phyloP scores from a whole-genome alignment of 192 early-diverging fungal genomes.

The Podila epicladia region DNA sequence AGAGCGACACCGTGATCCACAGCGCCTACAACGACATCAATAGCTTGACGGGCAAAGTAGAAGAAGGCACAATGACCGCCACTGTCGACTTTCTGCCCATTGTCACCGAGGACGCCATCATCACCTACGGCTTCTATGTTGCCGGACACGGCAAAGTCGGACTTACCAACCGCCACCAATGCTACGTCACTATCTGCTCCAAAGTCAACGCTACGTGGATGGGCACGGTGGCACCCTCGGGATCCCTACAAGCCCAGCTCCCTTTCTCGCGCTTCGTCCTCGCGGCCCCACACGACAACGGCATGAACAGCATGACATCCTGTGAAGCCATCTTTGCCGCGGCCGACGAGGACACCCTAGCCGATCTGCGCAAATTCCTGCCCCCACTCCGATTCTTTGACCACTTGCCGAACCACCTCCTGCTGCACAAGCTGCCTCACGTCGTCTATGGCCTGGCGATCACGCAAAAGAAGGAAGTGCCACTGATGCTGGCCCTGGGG shows the following conservation, averaged over 20 bases:
- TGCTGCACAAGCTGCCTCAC: conserved; percentile 13
- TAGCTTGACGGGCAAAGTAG: conserved; percentile 9
- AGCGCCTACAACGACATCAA: conserved; percentile 27
- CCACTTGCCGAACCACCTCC: conserved; percentile 10
- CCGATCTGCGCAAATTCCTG: conserved; percentile 6
- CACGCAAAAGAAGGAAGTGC: conserved; percentile 36
- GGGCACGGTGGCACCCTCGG: conserved; percentile 18
- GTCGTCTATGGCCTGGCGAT: conserved; percentile 28
- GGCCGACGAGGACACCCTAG: conserved; percentile 8
- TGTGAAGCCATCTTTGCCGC: conserved; percentile 19
- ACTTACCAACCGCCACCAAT: conserved; percentile 22
- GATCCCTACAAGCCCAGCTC: conserved; percentile 9
- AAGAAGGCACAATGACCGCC: conserved; percentile 18
- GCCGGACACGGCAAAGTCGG: conserved; percentile 14
- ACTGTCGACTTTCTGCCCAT: conserved; percentile 29
- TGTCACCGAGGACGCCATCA: conserved; percentile 19
- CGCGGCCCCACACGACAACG: conserved; percentile 31
- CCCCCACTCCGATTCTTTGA: conserved; percentile 16
- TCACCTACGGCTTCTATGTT: conserved; percentile 30
- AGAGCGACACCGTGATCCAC: neutral
- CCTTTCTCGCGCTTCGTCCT: conserved; percentile 31
- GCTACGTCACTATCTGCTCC: conserved; percentile 28
- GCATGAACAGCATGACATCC: conserved; percentile 27
- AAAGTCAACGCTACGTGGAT: conserved; percentile 15
- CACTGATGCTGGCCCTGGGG: conserved; percentile 24